These are phyloP conservation scores for Spathaspora arborariae DNA, from an alignment of 805 yeast species.

Conservation along the genomic window DNA sequence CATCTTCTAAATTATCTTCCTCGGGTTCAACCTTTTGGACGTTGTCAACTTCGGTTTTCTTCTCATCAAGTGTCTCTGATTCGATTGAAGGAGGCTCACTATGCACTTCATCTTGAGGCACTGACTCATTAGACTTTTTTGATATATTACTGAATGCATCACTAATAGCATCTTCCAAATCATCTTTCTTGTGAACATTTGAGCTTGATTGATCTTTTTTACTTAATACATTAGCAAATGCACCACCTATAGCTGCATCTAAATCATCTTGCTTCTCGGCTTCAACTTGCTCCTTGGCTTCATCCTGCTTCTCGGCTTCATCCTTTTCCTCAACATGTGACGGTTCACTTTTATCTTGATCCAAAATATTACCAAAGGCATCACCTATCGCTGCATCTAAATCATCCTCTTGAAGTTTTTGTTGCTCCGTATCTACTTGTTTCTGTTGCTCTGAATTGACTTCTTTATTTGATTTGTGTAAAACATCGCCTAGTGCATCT, in stretches of 20 bases:
- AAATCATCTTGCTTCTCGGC: constrained; percentile 5
- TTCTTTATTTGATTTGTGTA: background rate
- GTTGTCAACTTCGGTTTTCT: background rate
- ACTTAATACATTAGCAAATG: background rate
- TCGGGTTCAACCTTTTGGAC: background rate
- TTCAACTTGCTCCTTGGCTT: background rate
- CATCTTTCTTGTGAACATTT: constrained; percentile 8
- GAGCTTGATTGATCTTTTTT: background rate
- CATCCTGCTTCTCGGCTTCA: background rate
- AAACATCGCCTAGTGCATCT: background rate
- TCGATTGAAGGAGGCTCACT: background rate
- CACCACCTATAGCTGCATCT: constrained; percentile 5
- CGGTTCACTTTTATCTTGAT: too few relatives aligned
- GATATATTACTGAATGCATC: constrained; percentile 2
- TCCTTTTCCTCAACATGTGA: background rate
- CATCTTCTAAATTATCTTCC: constrained; percentile 9
- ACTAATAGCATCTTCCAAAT: constrained; percentile 8
- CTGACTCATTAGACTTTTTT: background rate
- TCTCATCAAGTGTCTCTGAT: background rate
- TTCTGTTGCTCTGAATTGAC: background rate
- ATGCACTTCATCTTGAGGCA: background rate
- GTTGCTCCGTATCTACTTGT: background rate
- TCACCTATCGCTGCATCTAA: constrained; percentile 4
- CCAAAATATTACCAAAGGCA: constrained; percentile 2
- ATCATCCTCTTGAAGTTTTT: background rate